A percentile compares a stretch with the other conserved stretches of the same genome.
Evolutionary conservation across 2,329 filamentous ascomycete genomes (phyloP).

Genomic region (Paramyrothecium roridum): DNA sequence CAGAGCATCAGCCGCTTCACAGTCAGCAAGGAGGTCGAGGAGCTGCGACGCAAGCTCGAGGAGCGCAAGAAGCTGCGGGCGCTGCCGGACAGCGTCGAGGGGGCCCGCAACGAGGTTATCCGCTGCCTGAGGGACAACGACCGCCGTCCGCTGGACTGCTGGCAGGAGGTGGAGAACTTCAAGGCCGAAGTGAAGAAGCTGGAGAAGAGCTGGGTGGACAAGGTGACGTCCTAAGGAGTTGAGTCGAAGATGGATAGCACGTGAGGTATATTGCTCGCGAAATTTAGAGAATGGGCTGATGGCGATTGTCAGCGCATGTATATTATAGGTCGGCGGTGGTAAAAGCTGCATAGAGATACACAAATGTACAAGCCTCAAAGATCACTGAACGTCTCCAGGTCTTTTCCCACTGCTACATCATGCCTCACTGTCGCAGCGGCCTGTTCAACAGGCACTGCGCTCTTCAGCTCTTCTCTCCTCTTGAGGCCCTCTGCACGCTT

Average conservation of each 20-base stretch:
- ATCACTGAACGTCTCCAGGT: background rate
- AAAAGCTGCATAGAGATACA: slow-evolving; percentile 25
- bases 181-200: slow-evolving; percentile 83
- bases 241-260: background rate
- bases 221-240: slow-evolving; percentile 54
- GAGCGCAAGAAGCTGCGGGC: slow-evolving; percentile 63
- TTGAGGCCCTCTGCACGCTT: slow-evolving; percentile 57
- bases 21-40: slow-evolving; percentile 58
- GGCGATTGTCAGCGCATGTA: slow-evolving; percentile 19
- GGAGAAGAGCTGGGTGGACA: slow-evolving; percentile 86
- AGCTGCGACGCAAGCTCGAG: slow-evolving; percentile 57
- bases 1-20: slow-evolving; percentile 35
- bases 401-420: slow-evolving; percentile 9
- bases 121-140: slow-evolving; percentile 82
- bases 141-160: slow-evolving; percentile 87
- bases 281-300: slow-evolving; percentile 8
- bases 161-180: slow-evolving; percentile 87
- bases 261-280: slow-evolving; percentile 10
- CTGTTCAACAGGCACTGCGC: background rate
- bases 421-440: background rate
- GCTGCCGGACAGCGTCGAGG: slow-evolving; percentile 68
- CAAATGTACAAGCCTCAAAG: slow-evolving; percentile 19
- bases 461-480: slow-evolving; percentile 41
- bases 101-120: slow-evolving; percentile 72
- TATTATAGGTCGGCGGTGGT: slow-evolving; percentile 25